Percentiles rank a stretch among this genome's conserved stretches.
Conservation (phyloP, 257 asterid genomes). For the Solanum arcanum region DNA sequence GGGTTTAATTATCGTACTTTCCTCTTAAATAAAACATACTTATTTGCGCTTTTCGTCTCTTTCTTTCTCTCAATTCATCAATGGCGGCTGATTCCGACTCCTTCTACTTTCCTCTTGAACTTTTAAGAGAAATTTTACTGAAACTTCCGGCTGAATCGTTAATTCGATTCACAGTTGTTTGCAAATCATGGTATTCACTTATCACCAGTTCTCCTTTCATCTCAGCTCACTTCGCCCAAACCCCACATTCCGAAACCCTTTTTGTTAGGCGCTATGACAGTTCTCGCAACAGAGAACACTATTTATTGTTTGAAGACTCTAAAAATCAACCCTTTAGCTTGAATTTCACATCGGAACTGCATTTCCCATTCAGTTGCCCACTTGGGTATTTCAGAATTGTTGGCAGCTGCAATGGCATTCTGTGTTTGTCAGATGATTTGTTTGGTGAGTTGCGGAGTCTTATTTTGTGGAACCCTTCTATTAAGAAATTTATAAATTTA, state of each 20-base stretch:
- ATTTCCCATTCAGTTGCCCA: slow-evolving; percentile 21
- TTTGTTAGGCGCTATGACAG: slow-evolving; percentile 25
- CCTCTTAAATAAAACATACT: no score
- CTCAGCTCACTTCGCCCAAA: slow-evolving; percentile 18
- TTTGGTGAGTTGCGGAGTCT: slow-evolving; percentile 3
- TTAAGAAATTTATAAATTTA: slow-evolving; percentile 10
- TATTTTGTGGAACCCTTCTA: slow-evolving; percentile 45
- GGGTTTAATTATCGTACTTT: not conserved
- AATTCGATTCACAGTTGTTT: slow-evolving; percentile 26
- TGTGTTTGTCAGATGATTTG: slow-evolving; percentile 29
- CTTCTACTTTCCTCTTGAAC: slow-evolving; percentile 30
- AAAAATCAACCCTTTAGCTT: slow-evolving; percentile 2
- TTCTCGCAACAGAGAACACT: slow-evolving; percentile 20
- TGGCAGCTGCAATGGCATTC: slow-evolving; percentile 26
- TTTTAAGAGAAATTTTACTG: slow-evolving; percentile 28
- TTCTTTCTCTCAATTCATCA: not conserved
- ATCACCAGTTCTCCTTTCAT: slow-evolving; percentile 34
- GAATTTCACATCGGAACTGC: slow-evolving; percentile 11
- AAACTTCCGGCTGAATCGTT: slow-evolving; percentile 38
- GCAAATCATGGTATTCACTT: slow-evolving; percentile 39
- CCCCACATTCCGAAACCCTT: slow-evolving; percentile 1
- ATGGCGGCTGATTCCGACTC: slow-evolving; percentile 30
- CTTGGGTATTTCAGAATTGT: slow-evolving; percentile 44
- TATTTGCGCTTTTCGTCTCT: not conserved
- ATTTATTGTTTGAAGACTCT: slow-evolving; percentile 5